Base-by-base conservation (phyloP, 352 stramenopile species). In the Pythium utonaiense region DNA sequence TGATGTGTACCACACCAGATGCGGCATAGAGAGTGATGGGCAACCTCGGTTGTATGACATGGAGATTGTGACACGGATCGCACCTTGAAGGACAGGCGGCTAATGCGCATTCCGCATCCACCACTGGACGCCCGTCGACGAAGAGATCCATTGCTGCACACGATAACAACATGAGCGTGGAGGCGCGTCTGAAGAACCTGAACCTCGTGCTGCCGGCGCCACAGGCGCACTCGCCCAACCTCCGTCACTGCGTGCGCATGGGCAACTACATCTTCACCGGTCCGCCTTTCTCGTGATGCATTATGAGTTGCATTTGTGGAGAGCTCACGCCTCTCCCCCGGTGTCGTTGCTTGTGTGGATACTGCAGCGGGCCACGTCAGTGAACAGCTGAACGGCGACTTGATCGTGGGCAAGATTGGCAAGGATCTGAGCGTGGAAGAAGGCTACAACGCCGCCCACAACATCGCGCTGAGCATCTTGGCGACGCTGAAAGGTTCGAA, bases 361-460 rank as follows among this genome's bases (percentile, higher is more conserved):
- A 28, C 36, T 58, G 34, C 34, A 77, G 78, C 84, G n/a, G 86
- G 84, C 17, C 84, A 94, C 60, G 69, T 94, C 30, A 74, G 80
- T n/a, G 53, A 74, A 53, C 64, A 36, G 21, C 67, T 60, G 0
- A 62, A 45, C n/a, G 84, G 87, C 45, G 65, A 82, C 19, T 64
- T 96, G 47, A 82, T 95, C 56, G 72, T 68, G 38, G 88, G 88
- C 47, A 93, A 93, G 65, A 65, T 96, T 49, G 88, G 88, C 54
- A 72, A 76, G 57, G 88, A 96, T 28, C 28, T 95, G 36, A 93
- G 74, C 22, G 71, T 71, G 1, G 86, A 97, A 62, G 53, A 97
- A 55, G 91, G 80, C 49, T 96, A 96, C 64, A 78, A 86, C 31
- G 89, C 86, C 9, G 89, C 91, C 0, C 72, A 88, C 44, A 69